Conservation (phyloP, 352 stramenopile genomes). For the Pythium pyrilobum region DNA sequence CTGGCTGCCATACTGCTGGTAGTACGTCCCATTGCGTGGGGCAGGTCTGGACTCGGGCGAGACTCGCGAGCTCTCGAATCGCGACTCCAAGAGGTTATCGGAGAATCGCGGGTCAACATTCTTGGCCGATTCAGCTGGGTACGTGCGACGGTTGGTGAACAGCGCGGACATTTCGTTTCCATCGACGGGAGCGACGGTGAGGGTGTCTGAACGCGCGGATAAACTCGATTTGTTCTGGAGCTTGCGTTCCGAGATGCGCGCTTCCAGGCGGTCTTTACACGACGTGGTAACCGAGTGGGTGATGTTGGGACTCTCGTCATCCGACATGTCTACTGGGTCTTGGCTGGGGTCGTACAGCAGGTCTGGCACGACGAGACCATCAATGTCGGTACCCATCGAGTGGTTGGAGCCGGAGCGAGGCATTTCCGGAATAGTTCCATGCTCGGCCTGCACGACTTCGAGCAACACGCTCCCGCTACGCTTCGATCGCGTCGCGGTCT, state of each 20-base stretch:
- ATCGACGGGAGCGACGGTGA: slow-evolving; percentile 14
- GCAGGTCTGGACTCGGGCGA: slow-evolving; percentile 5
- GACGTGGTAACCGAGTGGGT: background rate
- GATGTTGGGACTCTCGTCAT: slow-evolving; percentile 1
- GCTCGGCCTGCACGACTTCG: slow-evolving; percentile 12
- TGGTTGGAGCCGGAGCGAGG: slow-evolving; percentile 1
- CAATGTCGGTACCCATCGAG: slow-evolving; percentile 13
- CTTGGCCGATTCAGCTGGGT: slow-evolving; percentile 52
- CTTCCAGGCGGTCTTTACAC: slow-evolving; percentile 53
- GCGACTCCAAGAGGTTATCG: slow-evolving; percentile 16
- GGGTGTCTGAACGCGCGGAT: slow-evolving; percentile 26
- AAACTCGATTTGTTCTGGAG: slow-evolving; percentile 18
- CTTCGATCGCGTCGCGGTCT: slow-evolving; percentile 9
- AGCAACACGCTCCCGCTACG: slow-evolving; percentile 12
- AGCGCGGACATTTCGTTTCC: slow-evolving; percentile 36
- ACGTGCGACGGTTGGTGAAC: slow-evolving; percentile 62
- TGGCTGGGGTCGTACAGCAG: slow-evolving; percentile 15
- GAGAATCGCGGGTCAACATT: slow-evolving; percentile 42
- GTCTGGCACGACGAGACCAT: slow-evolving; percentile 14
- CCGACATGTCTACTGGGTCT: slow-evolving; percentile 15
- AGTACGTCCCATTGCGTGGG: slow-evolving; percentile 1
- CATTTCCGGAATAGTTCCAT: background rate
- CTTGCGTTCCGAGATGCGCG: slow-evolving; percentile 58
- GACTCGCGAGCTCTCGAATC: slow-evolving; percentile 1
- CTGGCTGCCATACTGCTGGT: slow-evolving; percentile 12